Percentiles rank a stretch among this genome's conserved stretches.
Conservation (phyloP, 2,329 filamentous ascomycete genomes). For the Microsporum audouinii region DNA sequence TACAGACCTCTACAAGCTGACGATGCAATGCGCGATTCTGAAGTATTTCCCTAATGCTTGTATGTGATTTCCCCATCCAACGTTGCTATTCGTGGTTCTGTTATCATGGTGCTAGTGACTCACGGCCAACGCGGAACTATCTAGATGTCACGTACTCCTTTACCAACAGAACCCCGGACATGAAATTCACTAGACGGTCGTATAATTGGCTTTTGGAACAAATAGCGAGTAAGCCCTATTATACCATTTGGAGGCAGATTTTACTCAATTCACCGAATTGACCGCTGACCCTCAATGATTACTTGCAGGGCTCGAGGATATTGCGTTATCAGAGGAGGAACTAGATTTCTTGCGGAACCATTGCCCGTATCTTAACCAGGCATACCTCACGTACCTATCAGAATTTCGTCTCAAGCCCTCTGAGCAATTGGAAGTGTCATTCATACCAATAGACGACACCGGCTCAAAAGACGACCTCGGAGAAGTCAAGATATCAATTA, state of each 20-base stretch:
- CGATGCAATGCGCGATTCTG: constrained; percentile 94
- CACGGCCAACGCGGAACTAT: background rate
- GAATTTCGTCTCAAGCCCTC: constrained; percentile 70
- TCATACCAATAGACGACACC: constrained; percentile 45
- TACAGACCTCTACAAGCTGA: constrained; percentile 87
- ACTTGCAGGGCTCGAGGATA: constrained; percentile 61
- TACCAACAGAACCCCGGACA: constrained; percentile 88
- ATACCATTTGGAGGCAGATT: background rate
- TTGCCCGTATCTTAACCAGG: constrained; percentile 66
- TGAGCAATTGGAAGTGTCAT: constrained; percentile 65
- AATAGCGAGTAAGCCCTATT: constrained; percentile 53
- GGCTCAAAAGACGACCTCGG: constrained; percentile 57
- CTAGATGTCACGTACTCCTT: constrained; percentile 78
- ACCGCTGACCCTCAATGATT: background rate
- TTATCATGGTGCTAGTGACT: background rate
- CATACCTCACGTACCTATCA: constrained; percentile 71
- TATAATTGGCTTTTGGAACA: constrained; percentile 79
- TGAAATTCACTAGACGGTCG: constrained; percentile 73
- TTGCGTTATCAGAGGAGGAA: constrained; percentile 69
- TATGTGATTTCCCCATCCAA: constrained; percentile 14
- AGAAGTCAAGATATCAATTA: constrained; percentile 63
- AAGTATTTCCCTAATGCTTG: constrained; percentile 71
- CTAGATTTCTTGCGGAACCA: constrained; percentile 63
- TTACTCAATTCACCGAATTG: background rate
- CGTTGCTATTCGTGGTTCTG: background rate